Base-by-base conservation (phyloP, 1,139 yeast species). In the Suhomyces yuchorum region DNA sequence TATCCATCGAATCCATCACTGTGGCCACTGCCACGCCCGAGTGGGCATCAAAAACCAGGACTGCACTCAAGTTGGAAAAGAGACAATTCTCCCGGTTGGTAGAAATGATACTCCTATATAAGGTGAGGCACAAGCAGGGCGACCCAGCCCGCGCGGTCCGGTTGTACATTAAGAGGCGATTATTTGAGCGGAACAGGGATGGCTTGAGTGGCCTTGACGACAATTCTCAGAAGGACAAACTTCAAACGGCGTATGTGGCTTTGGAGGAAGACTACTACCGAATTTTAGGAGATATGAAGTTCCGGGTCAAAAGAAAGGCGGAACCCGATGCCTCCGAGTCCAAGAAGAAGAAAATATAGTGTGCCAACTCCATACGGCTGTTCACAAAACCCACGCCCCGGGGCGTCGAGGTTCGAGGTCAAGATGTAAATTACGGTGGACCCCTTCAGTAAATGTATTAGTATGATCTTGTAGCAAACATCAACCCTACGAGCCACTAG, bases 121-220 rank as follows among this genome's bases (percentile, higher is more conserved):
- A 71, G 43, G 65, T 73, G 46, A 67, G 65, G 46, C 60, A 63
- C 18, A 63, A 67, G 24, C 49, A 57, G 2, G 63, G 65, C 11
- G 61, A 67, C 42, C 62, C 68, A 43, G 64, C 65, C 47, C 70
- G 68, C 49, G 70, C 72, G 18, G 72, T 82, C 17, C 72, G 96
- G 46, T 61, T 84, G 40, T 78, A 79, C 53, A 85, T 92, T 51
- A 92, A 91, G 65, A 78, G 74, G 55, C 75, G 97, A 53, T 67
- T 93, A 28, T 92, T 77, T 61, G 78, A 81, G 47, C 87, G 90
- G 61, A 93, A 93, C 66, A 80, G 75, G 57, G 97, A 91, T 51
- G 93, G 90, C 0, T 71, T 93, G 52, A 71, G 68, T 32, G 86
- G 83, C 8, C 70, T 90, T 65, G 92, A 85, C 46, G 74, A 71